Evolutionary conservation across 257 asterid species (phyloP).

Genomic region (Capsicum rhomboideum): DNA sequence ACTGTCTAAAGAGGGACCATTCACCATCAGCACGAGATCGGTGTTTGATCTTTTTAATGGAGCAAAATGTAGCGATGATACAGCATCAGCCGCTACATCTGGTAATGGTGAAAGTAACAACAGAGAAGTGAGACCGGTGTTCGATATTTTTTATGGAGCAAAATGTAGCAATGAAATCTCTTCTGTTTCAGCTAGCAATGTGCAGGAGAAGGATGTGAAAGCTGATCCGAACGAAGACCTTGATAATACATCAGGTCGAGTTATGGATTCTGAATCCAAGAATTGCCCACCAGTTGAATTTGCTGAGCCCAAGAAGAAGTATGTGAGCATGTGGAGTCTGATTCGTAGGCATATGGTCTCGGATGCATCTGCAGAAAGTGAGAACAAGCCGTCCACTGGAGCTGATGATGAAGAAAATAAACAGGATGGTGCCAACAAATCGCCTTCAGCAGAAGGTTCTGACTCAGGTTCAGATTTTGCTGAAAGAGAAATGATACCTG

Average conservation of each 20-base stretch:
- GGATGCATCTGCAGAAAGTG: constrained; percentile 14
- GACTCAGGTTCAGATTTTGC: constrained; percentile 2
- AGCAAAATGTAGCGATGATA: neutral
- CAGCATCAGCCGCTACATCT: neutral
- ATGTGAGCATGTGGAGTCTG: constrained; percentile 32
- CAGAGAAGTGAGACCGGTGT: neutral
- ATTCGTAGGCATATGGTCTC: constrained; percentile 30
- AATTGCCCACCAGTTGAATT: neutral
- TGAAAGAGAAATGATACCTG: constrained; percentile 18
- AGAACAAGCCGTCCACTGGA: neutral
- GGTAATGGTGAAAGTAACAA: neutral
- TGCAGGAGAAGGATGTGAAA: constrained; percentile 10
- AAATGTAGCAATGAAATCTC: constrained; percentile 10
- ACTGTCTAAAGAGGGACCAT: constrained; percentile 6
- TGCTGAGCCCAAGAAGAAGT: constrained; percentile 10
- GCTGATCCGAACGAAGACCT: constrained; percentile 10
- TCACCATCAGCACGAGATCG: neutral
- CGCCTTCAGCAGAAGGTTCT: constrained; percentile 9
- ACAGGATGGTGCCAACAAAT: constrained; percentile 13
- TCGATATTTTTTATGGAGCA: constrained; percentile 18
- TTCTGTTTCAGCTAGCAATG: constrained; percentile 18
- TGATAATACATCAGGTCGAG: constrained; percentile 4
- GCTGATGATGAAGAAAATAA: constrained; percentile 7
- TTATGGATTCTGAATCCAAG: constrained; percentile 13
- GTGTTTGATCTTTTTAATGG: constrained; percentile 17